A percentile compares a stretch with the other conserved stretches of the same genome.
Conservation (phyloP, 2,329 filamentous ascomycete species). For the Xylariaceae sp. region DNA sequence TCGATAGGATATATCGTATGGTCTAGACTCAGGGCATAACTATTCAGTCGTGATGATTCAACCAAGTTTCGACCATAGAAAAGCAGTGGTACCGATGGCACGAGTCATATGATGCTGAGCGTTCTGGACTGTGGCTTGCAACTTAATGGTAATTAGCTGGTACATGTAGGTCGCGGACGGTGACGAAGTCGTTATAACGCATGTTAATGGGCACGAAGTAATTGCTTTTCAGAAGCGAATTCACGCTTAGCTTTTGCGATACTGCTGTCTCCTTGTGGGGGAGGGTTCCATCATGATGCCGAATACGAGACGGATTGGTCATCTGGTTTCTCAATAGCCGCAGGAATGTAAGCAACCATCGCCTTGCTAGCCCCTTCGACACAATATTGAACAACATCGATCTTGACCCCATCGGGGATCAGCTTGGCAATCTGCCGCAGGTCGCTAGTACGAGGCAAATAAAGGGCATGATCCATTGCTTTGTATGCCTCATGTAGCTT, state of each 20-base stretch:
- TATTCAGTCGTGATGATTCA: neutral
- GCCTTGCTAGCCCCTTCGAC: slow-evolving; percentile 89
- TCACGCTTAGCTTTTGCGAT: neutral
- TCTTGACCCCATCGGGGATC: slow-evolving; percentile 55
- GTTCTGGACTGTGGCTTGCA: neutral
- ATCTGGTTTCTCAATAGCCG: slow-evolving; percentile 16
- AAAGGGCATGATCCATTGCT: slow-evolving; percentile 70
- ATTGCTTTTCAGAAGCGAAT: too few relatives aligned
- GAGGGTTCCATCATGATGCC: neutral
- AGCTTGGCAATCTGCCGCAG: slow-evolving; percentile 75
- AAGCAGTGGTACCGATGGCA: neutral
- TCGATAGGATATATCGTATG: too few relatives aligned
- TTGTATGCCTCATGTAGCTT: slow-evolving; percentile 68
- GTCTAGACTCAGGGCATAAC: too few relatives aligned
- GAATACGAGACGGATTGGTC: neutral
- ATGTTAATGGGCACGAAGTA: too few relatives aligned
- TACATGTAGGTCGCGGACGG: neutral
- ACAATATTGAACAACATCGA: slow-evolving; percentile 87
- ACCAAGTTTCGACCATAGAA: neutral
- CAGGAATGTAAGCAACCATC: slow-evolving; percentile 66
- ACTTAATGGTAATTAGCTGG: neutral
- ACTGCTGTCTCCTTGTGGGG: neutral
- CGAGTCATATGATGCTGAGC: neutral
- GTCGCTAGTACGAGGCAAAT: slow-evolving; percentile 84
- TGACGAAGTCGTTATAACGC: slow-evolving; percentile 11